Conservation (phyloP, 177 flowering plant species). For the Vitis hybrid region DNA sequence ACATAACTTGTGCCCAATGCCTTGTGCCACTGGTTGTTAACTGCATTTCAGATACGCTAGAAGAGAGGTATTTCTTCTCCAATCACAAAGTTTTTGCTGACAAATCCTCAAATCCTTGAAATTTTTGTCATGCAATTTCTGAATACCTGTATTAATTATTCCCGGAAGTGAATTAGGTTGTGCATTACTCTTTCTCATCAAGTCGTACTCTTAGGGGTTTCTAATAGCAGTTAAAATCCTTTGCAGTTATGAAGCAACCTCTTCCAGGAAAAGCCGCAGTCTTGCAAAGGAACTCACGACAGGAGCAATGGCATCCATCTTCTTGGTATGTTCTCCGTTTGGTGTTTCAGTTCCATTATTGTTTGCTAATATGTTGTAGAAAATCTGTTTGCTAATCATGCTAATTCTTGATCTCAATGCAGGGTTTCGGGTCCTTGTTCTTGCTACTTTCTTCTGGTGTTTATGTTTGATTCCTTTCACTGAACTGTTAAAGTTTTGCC, state of each 20-base stretch:
- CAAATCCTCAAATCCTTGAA: too few species aligned
- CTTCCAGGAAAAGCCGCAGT: constrained; percentile 69
- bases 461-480: constrained; percentile 59
- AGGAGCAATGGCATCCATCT: constrained; percentile 87
- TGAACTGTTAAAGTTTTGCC: constrained; percentile 1
- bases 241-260: constrained; percentile 91
- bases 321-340: constrained; percentile 55
- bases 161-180: not conserved
- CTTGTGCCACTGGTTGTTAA: too few species aligned
- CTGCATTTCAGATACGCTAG: too few species aligned
- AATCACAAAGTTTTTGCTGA: too few species aligned
- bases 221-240: not conserved
- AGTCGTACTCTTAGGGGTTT: not conserved
- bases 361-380: not conserved
- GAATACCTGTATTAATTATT: not conserved
- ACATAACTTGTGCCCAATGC: too few species aligned
- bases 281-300: constrained; percentile 73
- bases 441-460: constrained; percentile 81
- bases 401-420: constrained; percentile 26
- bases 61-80: too few species aligned
- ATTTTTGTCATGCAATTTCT: not conserved
- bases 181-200: not conserved
- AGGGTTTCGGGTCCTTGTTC: constrained; percentile 94
- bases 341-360: not conserved
- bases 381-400: not conserved